Percentiles rank a stretch among this genome's conserved stretches.
phyloP scores from a whole-genome alignment of 305 asterid genomes.

The Ilex paraguariensis region DNA sequence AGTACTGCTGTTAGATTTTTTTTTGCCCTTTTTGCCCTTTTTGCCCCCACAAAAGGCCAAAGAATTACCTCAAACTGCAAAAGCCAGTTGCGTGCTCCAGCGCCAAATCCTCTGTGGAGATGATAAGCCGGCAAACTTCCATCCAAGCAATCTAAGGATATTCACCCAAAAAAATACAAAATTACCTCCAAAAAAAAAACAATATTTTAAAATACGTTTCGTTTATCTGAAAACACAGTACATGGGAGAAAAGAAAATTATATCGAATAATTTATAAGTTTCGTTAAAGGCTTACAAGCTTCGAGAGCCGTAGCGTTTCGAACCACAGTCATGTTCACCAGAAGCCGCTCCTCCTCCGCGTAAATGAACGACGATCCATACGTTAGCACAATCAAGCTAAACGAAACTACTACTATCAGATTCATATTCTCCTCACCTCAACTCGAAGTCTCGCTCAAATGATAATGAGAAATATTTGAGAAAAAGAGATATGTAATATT shows the following conservation, averaged over 20 bases:
- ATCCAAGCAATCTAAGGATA: slow-evolving; percentile 72
- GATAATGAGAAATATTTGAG: too few relatives aligned
- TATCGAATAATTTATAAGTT: too few relatives aligned
- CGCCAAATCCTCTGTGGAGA: slow-evolving; percentile 81
- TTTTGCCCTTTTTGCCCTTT: slow-evolving; percentile 17
- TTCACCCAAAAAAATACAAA: neutral
- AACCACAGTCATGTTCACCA: neutral
- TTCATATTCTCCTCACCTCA: neutral
- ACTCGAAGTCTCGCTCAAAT: too few relatives aligned
- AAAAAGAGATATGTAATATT: too few relatives aligned
- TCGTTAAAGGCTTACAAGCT: neutral
- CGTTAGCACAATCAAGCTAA: neutral
- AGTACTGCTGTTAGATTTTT: too few relatives aligned
- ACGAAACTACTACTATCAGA: neutral
- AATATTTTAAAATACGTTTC: too few relatives aligned
- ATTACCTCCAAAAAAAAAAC: too few relatives aligned
- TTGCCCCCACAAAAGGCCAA: slow-evolving; percentile 13
- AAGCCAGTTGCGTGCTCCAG: slow-evolving; percentile 81
- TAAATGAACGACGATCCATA: neutral
- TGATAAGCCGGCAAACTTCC: slow-evolving; percentile 95
- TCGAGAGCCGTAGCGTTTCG: neutral
- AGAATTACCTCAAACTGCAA: slow-evolving; percentile 74
- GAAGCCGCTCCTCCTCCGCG: neutral
- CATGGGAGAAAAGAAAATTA: too few relatives aligned
- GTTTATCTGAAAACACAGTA: too few relatives aligned